phyloP scores from a whole-genome alignment of 1,284 basidiomycete genomes.

The Sanghuangporus weigelae region DNA sequence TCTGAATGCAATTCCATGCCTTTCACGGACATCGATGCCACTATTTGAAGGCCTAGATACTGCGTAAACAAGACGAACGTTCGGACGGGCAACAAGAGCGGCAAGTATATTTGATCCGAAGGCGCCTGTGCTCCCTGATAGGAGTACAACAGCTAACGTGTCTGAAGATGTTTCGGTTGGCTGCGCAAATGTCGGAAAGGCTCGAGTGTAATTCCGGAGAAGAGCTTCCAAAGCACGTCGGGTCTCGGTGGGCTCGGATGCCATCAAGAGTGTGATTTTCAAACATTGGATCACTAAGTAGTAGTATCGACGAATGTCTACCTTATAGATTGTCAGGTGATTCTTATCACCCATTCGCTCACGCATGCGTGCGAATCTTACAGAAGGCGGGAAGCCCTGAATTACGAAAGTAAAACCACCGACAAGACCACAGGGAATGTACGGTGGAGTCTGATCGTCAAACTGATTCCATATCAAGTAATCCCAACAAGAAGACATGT shows the following conservation, averaged over 20 bases:
- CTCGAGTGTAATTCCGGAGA: constrained; percentile 20
- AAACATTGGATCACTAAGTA: neutral
- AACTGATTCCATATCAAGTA: too few species aligned
- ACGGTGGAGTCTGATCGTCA: too few species aligned
- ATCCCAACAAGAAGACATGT: neutral
- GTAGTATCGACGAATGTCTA: neutral
- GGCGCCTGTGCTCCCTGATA: constrained; percentile 34
- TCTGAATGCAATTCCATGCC: constrained; percentile 26
- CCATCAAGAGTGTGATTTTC: neutral
- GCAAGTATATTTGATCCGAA: constrained; percentile 31
- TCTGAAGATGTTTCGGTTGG: neutral
- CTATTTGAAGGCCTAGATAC: constrained; percentile 27
- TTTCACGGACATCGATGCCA: constrained; percentile 17
- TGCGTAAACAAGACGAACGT: constrained; percentile 28
- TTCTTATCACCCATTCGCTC: neutral
- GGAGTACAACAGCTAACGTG: constrained; percentile 22
- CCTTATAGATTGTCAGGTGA: neutral
- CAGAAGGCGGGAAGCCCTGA: neutral
- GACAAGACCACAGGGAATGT: neutral
- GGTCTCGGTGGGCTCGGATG: neutral
- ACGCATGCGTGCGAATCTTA: neutral
- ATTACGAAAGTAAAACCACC: neutral
- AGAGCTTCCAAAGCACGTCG: constrained; percentile 16
- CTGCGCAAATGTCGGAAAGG: constrained; percentile 14
- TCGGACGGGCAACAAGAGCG: constrained; percentile 20